Conservation (phyloP, 2,329 filamentous ascomycete species). For the Penicillium sp. region DNA sequence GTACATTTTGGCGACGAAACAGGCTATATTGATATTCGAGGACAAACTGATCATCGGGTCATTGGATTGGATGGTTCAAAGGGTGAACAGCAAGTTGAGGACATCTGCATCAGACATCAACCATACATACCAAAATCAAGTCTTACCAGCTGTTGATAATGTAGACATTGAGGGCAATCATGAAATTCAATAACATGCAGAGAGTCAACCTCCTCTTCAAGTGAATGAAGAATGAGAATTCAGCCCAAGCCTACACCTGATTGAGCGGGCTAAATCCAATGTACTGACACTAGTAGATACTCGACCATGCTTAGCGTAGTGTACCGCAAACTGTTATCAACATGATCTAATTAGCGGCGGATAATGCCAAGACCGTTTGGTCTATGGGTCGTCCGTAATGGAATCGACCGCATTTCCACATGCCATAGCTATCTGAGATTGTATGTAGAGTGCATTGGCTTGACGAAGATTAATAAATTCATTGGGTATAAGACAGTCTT, state of each 20-base stretch:
- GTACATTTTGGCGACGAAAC: constrained; percentile 25
- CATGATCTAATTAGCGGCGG: background rate
- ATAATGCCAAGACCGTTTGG: background rate
- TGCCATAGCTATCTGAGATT: background rate
- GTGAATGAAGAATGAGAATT: background rate
- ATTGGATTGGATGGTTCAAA: constrained; percentile 5
- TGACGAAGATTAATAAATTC: constrained; percentile 9
- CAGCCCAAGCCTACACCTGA: too few relatives aligned
- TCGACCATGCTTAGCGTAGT: too few relatives aligned
- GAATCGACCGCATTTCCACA: background rate
- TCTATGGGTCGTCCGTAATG: background rate
- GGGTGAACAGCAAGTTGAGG: background rate
- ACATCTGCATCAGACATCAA: background rate
- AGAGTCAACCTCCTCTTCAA: background rate
- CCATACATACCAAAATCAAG: background rate
- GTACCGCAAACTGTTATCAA: too few relatives aligned
- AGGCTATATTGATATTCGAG: constrained; percentile 27
- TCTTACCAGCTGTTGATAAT: background rate
- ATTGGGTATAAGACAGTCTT: constrained; percentile 25
- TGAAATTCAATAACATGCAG: background rate
- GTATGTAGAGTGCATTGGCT: background rate
- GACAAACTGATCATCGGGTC: constrained; percentile 12
- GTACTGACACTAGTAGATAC: too few relatives aligned
- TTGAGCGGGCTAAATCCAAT: too few relatives aligned
- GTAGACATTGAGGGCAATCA: background rate